Percentiles rank a stretch among this genome's conserved stretches.
Conservation (phyloP, 441 rosid genomes). For the Bocquillonia castaneifolia region DNA sequence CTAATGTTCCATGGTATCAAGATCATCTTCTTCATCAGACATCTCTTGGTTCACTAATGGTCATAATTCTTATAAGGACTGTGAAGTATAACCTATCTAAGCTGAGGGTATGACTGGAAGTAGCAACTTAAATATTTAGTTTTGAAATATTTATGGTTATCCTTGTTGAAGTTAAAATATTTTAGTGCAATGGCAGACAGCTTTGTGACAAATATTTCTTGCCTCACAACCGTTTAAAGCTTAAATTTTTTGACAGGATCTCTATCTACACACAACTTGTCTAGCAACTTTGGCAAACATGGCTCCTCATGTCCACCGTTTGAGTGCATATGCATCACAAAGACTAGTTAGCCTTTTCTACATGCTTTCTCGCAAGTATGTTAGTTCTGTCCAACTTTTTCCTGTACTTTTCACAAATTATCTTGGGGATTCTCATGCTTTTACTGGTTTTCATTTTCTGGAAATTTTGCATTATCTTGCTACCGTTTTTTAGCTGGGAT, state of each 20-base stretch:
- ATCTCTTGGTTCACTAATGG: slow-evolving; percentile 94
- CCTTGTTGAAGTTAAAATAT: not conserved
- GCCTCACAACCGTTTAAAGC: not conserved
- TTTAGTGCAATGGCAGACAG: not conserved
- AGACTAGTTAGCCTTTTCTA: slow-evolving; percentile 94
- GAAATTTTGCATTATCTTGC: slow-evolving; percentile 6
- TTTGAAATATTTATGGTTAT: slow-evolving; percentile 4
- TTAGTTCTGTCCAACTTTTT: slow-evolving; percentile 4
- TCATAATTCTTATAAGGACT: slow-evolving; percentile 88
- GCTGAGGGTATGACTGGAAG: slow-evolving; percentile 76
- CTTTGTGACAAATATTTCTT: not conserved
- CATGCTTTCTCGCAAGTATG: slow-evolving; percentile 97
- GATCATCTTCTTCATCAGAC: slow-evolving; percentile 94
- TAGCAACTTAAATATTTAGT: slow-evolving; percentile 2
- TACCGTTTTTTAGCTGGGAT: slow-evolving; percentile 20
- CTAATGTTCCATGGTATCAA: slow-evolving; percentile 93
- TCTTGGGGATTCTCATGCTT: slow-evolving; percentile 7
- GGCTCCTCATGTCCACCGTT: slow-evolving; percentile 96
- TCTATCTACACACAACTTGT: slow-evolving; percentile 95
- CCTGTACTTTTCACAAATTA: not conserved
- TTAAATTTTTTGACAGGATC: slow-evolving; percentile 57
- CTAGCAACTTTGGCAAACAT: slow-evolving; percentile 96
- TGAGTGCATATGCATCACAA: slow-evolving; percentile 98
- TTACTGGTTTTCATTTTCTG: slow-evolving; percentile 8
- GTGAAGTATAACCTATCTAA: slow-evolving; percentile 94